phyloP scores from a whole-genome alignment of 192 early-diverging fungal species.

The Coemansia sp. region DNA sequence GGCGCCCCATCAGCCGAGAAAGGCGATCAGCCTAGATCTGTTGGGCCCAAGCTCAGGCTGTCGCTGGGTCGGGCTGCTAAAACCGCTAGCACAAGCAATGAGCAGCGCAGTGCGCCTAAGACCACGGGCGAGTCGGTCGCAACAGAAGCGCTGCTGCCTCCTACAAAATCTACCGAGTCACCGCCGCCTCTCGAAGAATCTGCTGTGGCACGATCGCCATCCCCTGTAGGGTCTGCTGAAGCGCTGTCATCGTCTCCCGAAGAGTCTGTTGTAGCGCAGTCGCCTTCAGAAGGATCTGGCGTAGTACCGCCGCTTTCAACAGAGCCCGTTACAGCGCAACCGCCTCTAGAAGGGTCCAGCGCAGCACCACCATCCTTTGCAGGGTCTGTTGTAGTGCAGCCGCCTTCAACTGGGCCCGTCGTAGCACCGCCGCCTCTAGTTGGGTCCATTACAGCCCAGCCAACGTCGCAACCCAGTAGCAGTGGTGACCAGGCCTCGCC shows the following conservation, averaged over 20 bases:
- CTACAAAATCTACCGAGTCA: neutral
- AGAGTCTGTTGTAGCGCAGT: neutral
- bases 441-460: neutral
- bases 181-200: neutral
- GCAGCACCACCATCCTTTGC: neutral
- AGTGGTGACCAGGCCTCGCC: slow-evolving; percentile 1
- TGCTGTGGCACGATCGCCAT: neutral
- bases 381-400: neutral
- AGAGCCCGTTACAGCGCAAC: neutral
- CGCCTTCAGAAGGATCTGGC: neutral
- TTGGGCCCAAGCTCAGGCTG: neutral
- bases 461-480: neutral
- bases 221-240: neutral
- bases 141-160: neutral
- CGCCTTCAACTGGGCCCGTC: neutral
- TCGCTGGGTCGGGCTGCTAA: neutral
- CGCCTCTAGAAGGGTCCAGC: neutral
- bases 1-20: neutral
- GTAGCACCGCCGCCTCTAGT: neutral
- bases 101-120: neutral
- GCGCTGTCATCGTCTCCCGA: neutral
- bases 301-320: neutral
- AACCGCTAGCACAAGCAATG: neutral
- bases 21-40: neutral
- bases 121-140: neutral